Evolutionary conservation across 208 protist genomes (phyloP).

Genomic region (Trypanosomatidae sp.): DNA sequence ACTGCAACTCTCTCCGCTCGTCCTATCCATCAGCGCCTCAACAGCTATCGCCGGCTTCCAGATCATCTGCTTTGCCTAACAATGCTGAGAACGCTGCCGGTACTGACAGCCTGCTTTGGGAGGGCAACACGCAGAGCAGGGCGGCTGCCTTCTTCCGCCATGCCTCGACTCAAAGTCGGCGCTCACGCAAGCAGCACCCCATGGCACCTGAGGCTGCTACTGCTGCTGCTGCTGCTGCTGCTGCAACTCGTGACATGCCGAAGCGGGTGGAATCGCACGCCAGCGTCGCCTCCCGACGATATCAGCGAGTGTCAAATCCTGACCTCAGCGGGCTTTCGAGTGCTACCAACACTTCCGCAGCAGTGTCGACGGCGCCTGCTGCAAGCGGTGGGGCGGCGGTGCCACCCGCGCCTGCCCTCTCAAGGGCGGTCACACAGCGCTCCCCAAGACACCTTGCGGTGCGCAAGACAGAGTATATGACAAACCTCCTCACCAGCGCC

Average conservation of each 20-base stretch:
- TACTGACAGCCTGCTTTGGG: not conserved
- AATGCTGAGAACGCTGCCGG: not conserved
- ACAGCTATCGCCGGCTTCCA: conserved; percentile 5
- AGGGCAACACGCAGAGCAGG: not conserved
- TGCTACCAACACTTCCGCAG: not conserved
- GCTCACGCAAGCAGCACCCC: not conserved
- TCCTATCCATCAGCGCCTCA: conserved; percentile 16
- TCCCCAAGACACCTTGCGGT: conserved; percentile 6
- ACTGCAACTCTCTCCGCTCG: conserved; percentile 25
- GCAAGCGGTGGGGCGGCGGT: not conserved
- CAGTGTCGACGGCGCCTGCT: not conserved
- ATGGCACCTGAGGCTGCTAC: not conserved
- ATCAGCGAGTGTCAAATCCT: conserved; percentile 9
- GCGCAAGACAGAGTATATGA: conserved; percentile 31
- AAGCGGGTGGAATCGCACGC: conserved; percentile 8
- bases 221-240: not conserved
- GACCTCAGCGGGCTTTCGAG: conserved; percentile 7
- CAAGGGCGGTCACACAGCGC: conserved; percentile 10
- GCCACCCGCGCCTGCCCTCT: not conserved
- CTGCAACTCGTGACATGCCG: conserved; percentile 2
- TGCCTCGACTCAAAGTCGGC: not conserved
- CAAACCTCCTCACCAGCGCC: conserved; percentile 27
- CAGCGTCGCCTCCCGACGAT: conserved; percentile 4
- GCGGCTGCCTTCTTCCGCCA: not conserved
- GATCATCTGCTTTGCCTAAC: not conserved